Evolutionary conservation across 225 moss, liverwort and hornwort genomes (phyloP).

Genomic region (Lunularia cruciata): DNA sequence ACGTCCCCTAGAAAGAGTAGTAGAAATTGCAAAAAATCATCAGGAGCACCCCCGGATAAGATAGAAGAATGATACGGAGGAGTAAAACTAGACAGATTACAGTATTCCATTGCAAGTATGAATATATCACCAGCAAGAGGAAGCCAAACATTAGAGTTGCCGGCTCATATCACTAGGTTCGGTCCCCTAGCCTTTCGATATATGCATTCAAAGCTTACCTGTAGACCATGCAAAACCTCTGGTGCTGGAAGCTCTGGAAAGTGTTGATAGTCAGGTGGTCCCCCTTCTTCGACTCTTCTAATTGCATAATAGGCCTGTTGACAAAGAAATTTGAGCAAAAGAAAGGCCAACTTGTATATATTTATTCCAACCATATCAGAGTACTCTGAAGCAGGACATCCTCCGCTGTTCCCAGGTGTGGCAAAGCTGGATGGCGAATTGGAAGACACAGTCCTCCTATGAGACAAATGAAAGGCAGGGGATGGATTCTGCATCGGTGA

Average conservation of each 20-base stretch:
- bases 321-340: conserved; percentile 74
- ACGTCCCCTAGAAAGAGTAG: too few species aligned
- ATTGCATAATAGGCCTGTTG: conserved; percentile 82
- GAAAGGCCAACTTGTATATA: conserved; percentile 82
- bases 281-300: conserved; percentile 69
- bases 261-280: conserved; percentile 58
- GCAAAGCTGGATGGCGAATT: conserved; percentile 40
- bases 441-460: conserved; percentile 47
- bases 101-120: too few species aligned
- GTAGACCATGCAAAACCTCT: conserved; percentile 80
- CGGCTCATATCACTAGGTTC: too few species aligned
- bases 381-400: conserved; percentile 64
- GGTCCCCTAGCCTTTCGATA: too few species aligned
- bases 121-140: too few species aligned
- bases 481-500: conserved; percentile 44
- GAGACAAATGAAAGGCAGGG: conserved; percentile 38
- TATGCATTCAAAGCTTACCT: too few species aligned
- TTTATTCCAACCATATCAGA: conserved; percentile 87
- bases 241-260: conserved; percentile 94
- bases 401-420: conserved; percentile 45
- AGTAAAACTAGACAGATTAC: too few species aligned
- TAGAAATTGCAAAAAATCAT: too few species aligned
- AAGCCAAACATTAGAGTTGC: too few species aligned
- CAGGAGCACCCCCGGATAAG: too few species aligned
- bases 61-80: too few species aligned